Evolutionary conservation across 768 basidiomycete species (phyloP), one percentile per base, ranked within the genome.

Genomic region (Mycena capillaripes): DNA sequence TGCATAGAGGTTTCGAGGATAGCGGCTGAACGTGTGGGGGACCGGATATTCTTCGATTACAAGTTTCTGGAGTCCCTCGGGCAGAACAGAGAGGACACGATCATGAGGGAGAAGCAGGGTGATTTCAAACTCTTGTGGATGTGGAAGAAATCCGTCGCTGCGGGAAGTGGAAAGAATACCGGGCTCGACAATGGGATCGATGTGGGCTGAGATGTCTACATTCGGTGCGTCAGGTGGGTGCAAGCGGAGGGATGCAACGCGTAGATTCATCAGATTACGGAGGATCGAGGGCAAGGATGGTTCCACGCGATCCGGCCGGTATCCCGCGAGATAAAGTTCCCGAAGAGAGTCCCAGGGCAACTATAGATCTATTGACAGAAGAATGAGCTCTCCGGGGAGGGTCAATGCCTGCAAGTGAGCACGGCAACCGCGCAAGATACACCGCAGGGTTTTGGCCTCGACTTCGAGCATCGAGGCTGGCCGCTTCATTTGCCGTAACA

Each of bases 281-380:
- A 68, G 44, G 11, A 52, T 4, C 8, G 66, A 68, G 9, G 3
- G 17, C 2, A 59, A 9, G 4, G 58, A 29, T 21, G 16, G 21
- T 3, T 12, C 56, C 4, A 44, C 32, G 17, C 6, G 14, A 0
- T 59, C 25, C 32, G 66, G 66, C 36, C 48, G 40, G 50, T 25
- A 62, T 23, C 68, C 68, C 62, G 53, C 48, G 10, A 69, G 2
- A 27, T 23, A 25, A 4, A 69, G 68, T 11, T 69, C 60, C 36
- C 27, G 68, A 21, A 69, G 68, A 34, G 48, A 42, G 1, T 14
- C 21, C 59, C 60, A 69, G 11, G 0, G 4, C 2, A 56, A n/a
- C 9, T 34, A 69, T 0, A 25, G 2, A n/a, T 62, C 59, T 17
- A 62, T 3, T 11, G 68, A 23, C 3, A 29, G 46, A 3, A 44